Conservation (phyloP, 106 monocot genomes). For the Xerophyta viscosa region DNA sequence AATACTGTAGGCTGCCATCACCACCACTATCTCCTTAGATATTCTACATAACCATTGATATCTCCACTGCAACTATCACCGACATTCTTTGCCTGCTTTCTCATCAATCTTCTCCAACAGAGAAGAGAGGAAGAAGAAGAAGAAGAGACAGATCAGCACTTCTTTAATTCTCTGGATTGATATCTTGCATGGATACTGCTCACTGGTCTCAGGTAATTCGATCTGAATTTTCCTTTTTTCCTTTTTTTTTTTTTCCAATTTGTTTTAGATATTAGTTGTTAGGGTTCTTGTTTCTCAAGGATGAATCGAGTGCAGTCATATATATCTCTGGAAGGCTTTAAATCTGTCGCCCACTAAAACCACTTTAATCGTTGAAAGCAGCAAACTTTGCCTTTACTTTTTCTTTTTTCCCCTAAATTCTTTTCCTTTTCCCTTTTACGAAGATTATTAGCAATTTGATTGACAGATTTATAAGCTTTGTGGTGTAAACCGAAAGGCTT, state of each 20-base stretch:
- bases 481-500: neutral
- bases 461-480: neutral
- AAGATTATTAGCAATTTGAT: neutral
- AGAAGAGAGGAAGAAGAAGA: too few relatives aligned
- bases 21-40: too few relatives aligned
- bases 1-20: too few relatives aligned
- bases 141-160: neutral
- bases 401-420: neutral
- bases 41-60: too few relatives aligned
- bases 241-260: neutral
- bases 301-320: too few relatives aligned
- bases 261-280: neutral
- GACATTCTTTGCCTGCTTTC: too few relatives aligned
- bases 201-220: constrained; percentile 1
- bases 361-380: constrained; percentile 2
- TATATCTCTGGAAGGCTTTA: neutral
- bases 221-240: neutral
- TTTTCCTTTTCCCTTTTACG: neutral
- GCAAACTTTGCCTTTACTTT: neutral
- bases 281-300: neutral
- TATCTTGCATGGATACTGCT: constrained; percentile 1
- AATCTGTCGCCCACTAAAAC: neutral
- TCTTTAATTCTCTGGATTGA: too few relatives aligned
- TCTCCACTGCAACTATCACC: too few relatives aligned
- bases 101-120: too few relatives aligned